These are phyloP conservation scores for Schoenoplectus tabernaemontani DNA, from an alignment of 202 grass and related monocot genomes.

Conservation along the genomic window DNA sequence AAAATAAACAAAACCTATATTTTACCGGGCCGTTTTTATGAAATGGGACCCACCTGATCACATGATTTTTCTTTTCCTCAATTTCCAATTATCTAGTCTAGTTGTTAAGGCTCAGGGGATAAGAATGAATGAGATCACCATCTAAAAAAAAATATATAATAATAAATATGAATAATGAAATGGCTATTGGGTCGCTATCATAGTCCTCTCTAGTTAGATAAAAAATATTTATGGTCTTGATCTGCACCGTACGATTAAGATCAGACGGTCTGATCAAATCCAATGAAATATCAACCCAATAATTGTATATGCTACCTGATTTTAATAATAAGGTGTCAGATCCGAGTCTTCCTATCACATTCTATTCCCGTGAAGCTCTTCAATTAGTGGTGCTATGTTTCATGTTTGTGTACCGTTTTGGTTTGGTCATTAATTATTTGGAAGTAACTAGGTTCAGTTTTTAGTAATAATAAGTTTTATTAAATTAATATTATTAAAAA, in stretches of 20 bases:
- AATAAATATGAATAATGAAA: neutral
- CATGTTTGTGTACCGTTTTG: neutral
- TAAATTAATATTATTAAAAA: too few species aligned
- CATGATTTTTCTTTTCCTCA: neutral
- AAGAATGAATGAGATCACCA: slow-evolving; percentile 9
- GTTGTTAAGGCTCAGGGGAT: neutral
- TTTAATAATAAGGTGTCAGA: slow-evolving; percentile 9
- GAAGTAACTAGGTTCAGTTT: neutral
- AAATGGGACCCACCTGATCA: neutral
- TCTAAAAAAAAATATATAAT: neutral
- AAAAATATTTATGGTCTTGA: neutral
- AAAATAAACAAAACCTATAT: neutral
- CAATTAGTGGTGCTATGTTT: slow-evolving; percentile 2
- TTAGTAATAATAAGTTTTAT: too few species aligned
- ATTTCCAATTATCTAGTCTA: neutral
- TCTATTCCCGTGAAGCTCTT: slow-evolving; percentile 2
- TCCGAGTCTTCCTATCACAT: neutral
- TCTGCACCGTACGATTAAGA: neutral
- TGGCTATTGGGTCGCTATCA: neutral
- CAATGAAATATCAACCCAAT: neutral
- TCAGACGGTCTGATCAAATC: neutral
- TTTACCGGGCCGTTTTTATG: neutral
- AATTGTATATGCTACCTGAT: slow-evolving; percentile 1
- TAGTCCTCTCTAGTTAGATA: neutral
- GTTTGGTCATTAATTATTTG: slow-evolving; percentile 2